Percentiles rank a stretch among this genome's conserved stretches.
Conservation (phyloP, 2,329 filamentous ascomycete species). For the Fusarium sp. region DNA sequence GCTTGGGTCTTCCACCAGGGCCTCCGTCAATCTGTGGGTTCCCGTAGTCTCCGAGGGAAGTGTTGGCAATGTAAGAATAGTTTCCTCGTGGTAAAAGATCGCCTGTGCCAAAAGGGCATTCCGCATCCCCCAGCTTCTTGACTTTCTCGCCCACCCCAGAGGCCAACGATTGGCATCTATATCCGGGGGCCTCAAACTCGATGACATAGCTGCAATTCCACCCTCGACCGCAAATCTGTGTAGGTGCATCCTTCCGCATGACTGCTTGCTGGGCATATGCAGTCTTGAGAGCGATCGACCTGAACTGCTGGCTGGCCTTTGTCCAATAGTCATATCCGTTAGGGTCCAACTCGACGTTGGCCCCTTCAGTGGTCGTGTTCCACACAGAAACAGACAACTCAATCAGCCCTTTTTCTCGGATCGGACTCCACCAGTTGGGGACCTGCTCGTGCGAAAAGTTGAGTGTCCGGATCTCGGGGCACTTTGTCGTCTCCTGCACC, state of each 20-base stretch:
- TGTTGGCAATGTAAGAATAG: conserved; percentile 34
- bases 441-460: conserved; percentile 38
- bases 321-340: conserved; percentile 41
- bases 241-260: conserved; percentile 23
- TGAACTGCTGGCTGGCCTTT: conserved; percentile 29
- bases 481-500: conserved; percentile 23
- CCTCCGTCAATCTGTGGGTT: conserved; percentile 21
- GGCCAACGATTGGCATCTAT: conserved; percentile 33
- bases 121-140: conserved; percentile 25
- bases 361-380: conserved; percentile 27
- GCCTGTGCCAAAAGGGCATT: conserved; percentile 36
- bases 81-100: conserved; percentile 35
- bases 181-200: conserved; percentile 37
- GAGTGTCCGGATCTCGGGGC: conserved; percentile 38
- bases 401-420: conserved; percentile 12
- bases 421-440: conserved; percentile 28
- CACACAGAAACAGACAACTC: conserved; percentile 35
- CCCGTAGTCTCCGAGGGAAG: conserved; percentile 35
- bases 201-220: conserved; percentile 41
- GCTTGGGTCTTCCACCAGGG: conserved; percentile 20
- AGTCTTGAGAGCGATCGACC: conserved; percentile 30
- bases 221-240: conserved; percentile 36
- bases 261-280: conserved; percentile 34
- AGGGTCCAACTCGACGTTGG: conserved; percentile 1
- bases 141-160: conserved; percentile 20